Conservation (phyloP, 176 grass and related monocot species). For the Eleusine coracana region DNA sequence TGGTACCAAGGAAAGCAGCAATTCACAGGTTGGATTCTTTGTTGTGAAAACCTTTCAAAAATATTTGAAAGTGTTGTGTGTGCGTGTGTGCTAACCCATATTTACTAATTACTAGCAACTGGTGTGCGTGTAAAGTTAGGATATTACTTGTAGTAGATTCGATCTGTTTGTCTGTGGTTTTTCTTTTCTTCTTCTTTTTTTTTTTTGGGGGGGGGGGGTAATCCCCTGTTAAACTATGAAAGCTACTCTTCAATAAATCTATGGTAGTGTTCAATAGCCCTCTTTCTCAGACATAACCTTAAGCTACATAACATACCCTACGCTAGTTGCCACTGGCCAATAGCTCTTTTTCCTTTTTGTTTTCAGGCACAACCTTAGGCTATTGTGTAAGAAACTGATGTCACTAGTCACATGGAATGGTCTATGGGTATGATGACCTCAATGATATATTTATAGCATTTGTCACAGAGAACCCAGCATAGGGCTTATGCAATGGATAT, state of each 20-base stretch:
- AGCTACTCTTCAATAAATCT: neutral
- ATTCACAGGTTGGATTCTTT: conserved; percentile 51
- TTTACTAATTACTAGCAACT: neutral
- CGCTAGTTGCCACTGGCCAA: neutral
- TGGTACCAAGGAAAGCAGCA: conserved; percentile 79
- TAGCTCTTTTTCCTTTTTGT: conserved; percentile 12
- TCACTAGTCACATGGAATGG: neutral
- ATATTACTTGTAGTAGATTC: neutral
- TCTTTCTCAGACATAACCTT: conserved; percentile 20
- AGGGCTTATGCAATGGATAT: conserved; percentile 15
- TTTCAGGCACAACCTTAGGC: conserved; percentile 22
- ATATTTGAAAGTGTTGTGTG: neutral
- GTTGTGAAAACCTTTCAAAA: neutral
- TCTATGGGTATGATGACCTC: neutral
- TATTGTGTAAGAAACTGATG: conserved; percentile 16
- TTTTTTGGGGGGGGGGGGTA: neutral
- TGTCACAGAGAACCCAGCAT: neutral
- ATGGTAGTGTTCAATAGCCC: neutral
- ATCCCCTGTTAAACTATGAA: conserved; percentile 24
- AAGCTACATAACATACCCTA: conserved; percentile 12
- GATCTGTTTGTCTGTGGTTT: conserved; percentile 14
- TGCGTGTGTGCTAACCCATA: neutral
- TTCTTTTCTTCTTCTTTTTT: neutral
- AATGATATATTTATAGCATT: neutral
- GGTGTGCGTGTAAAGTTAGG: neutral